phyloP scores from a whole-genome alignment of 2,329 filamentous ascomycete genomes.

The Diaporthe vaccinii region DNA sequence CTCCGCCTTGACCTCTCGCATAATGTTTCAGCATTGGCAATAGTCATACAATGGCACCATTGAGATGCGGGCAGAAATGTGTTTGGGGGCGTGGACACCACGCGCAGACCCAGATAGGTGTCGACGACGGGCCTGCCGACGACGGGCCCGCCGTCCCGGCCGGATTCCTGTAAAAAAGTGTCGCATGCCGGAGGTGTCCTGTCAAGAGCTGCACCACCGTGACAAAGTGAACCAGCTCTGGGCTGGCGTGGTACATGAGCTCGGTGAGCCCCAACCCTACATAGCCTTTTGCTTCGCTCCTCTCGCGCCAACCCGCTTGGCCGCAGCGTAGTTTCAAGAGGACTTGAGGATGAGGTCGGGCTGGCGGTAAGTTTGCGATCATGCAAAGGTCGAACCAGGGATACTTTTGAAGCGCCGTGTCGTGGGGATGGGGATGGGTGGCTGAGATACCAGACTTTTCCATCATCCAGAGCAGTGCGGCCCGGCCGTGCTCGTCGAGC shows the following conservation, averaged over 20 bases:
- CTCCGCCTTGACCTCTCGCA: background rate
- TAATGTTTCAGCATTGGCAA: background rate
- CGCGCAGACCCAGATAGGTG: background rate
- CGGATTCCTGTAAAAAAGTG: background rate
- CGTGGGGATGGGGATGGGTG: too few species aligned
- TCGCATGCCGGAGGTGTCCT: background rate
- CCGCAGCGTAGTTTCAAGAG: background rate
- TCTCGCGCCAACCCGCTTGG: background rate
- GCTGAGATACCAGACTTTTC: too few species aligned
- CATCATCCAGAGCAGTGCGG: background rate
- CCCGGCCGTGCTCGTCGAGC: background rate
- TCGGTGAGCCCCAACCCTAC: background rate
- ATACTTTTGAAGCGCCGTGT: background rate
- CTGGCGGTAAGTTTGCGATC: too few species aligned
- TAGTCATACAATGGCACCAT: background rate
- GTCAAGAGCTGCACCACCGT: background rate
- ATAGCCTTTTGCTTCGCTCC: background rate
- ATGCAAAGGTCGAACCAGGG: background rate
- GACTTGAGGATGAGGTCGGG: background rate
- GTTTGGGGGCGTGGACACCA: background rate
- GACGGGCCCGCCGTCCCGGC: background rate
- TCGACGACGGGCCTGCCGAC: background rate
- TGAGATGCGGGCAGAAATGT: background rate
- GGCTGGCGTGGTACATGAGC: background rate
- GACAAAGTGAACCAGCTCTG: background rate